These are phyloP conservation scores for Carex kokanica DNA, from an alignment of 176 grass and related monocot species.

Conservation along the genomic window DNA sequence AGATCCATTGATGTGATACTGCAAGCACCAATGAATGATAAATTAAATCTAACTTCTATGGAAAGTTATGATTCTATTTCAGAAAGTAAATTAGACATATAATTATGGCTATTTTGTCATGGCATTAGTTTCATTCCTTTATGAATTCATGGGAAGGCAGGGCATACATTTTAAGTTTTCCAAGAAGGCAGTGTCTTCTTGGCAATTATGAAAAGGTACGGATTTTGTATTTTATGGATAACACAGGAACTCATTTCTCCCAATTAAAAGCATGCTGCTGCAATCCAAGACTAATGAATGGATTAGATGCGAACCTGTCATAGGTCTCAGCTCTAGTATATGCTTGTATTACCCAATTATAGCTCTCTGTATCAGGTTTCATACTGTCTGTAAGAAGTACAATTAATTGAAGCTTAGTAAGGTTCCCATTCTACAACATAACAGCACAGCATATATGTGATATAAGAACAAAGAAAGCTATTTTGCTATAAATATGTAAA, in stretches of 20 bases:
- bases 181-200: not conserved
- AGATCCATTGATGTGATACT: not conserved
- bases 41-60: not conserved
- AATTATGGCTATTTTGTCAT: not conserved
- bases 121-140: not conserved
- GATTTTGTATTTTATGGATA: not conserved
- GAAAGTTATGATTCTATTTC: not conserved
- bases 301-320: constrained; percentile 59
- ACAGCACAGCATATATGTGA: not conserved
- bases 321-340: constrained; percentile 82
- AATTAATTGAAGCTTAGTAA: constrained; percentile 4
- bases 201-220: not conserved
- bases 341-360: constrained; percentile 97
- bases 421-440: constrained; percentile 6
- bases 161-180: not conserved
- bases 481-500: not conserved
- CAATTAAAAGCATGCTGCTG: not conserved
- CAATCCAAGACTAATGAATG: not conserved
- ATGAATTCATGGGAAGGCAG: not conserved
- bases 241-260: not conserved
- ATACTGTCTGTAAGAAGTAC: constrained; percentile 63
- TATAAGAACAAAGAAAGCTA: not conserved
- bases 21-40: not conserved
- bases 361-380: constrained; percentile 88
- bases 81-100: not conserved